Conservation (phyloP, 2,329 filamentous ascomycete species). For the Alternaria tenuissima region DNA sequence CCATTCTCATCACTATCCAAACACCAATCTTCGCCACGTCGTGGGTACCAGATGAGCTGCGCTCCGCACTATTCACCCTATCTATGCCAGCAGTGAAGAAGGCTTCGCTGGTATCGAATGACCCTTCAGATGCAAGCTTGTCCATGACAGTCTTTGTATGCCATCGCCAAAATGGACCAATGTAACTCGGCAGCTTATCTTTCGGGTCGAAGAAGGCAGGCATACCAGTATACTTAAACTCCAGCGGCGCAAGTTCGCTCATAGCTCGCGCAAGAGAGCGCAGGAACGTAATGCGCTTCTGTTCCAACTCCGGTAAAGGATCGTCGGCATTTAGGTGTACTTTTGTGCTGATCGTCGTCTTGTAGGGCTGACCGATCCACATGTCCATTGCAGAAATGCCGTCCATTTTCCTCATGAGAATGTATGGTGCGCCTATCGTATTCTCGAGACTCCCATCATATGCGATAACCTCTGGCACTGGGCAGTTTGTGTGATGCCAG, state of each 20-base stretch:
- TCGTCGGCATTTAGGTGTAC: conserved; percentile 4
- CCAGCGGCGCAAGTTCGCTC: conserved; percentile 14
- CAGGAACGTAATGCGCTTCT: conserved; percentile 24
- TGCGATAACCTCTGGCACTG: conserved; percentile 23
- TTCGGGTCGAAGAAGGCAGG: conserved; percentile 6
- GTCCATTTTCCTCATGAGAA: conserved; percentile 24
- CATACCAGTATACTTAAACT: conserved; percentile 23
- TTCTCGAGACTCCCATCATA: conserved; percentile 24
- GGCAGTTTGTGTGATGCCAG: conserved; percentile 13
- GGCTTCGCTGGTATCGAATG: conserved; percentile 9
- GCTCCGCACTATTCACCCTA: conserved; percentile 4
- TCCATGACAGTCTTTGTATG: conserved; percentile 3
- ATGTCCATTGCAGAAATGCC: conserved; percentile 21
- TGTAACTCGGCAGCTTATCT: background rate
- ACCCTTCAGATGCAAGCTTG: background rate
- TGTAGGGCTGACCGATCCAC: conserved; percentile 18
- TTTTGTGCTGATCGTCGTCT: background rate
- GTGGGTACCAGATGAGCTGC: background rate
- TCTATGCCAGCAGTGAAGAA: conserved; percentile 8
- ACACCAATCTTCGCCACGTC: background rate
- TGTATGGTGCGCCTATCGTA: conserved; percentile 25
- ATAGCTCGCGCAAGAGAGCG: conserved; percentile 19
- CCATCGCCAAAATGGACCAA: conserved; percentile 3
- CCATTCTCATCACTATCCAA: background rate
- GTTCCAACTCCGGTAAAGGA: background rate